Evolutionary conservation across 257 asterid species (phyloP).

Genomic region (Linaria vulgaris): DNA sequence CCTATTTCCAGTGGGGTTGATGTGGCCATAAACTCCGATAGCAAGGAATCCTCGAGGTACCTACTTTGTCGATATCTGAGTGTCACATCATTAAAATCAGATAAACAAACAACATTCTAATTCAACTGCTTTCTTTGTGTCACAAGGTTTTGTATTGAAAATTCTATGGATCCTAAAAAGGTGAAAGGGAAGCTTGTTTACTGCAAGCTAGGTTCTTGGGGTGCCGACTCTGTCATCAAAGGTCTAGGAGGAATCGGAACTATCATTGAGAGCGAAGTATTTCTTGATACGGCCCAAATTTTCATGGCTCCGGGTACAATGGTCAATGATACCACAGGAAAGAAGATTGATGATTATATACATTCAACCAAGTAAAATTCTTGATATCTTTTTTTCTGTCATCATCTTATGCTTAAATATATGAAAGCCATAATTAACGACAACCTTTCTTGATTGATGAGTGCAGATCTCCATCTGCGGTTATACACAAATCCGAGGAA

Average conservation of each 20-base stretch:
- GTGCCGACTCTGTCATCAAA: constrained; percentile 71
- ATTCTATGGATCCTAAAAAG: constrained; percentile 75
- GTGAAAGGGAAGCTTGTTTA: constrained; percentile 77
- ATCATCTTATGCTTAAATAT: background rate
- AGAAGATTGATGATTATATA: constrained; percentile 48
- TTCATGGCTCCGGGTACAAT: constrained; percentile 80
- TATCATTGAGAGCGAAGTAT: constrained; percentile 50
- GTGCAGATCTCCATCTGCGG: constrained; percentile 76
- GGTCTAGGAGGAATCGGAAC: constrained; percentile 76
- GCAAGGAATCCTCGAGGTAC: constrained; percentile 52
- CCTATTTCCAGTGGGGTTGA: constrained; percentile 71
- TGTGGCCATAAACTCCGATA: constrained; percentile 55
- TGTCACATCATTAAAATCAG: background rate
- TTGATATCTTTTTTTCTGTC: background rate
- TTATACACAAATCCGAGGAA: constrained; percentile 60
- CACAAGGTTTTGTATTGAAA: constrained; percentile 50
- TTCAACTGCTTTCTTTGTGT: background rate
- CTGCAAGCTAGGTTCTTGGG: constrained; percentile 61
- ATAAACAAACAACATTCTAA: background rate
- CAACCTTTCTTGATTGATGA: background rate
- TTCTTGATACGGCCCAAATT: constrained; percentile 66
- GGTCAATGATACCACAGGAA: constrained; percentile 53
- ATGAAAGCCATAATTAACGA: background rate
- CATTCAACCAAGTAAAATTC: constrained; percentile 52
- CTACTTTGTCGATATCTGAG: background rate